A percentile compares a stretch with the other conserved stretches of the same genome.
Conservation (phyloP, 2,329 filamentous ascomycete genomes). For the Phialophora macrospora region DNA sequence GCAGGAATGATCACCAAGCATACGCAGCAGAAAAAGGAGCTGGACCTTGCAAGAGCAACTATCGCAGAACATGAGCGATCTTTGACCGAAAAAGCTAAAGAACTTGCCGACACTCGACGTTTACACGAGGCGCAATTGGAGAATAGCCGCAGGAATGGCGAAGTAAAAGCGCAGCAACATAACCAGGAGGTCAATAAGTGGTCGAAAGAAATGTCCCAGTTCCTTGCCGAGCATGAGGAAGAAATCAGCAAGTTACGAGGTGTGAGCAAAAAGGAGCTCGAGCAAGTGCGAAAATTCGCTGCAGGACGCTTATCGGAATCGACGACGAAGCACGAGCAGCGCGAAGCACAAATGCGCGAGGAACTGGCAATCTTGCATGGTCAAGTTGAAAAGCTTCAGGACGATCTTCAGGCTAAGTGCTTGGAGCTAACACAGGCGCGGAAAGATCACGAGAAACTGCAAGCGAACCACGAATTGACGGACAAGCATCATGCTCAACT, state of each 20-base stretch:
- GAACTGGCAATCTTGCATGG: constrained; percentile 35
- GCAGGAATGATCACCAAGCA: constrained; percentile 37
- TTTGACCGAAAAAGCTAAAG: constrained; percentile 22
- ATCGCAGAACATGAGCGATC: constrained; percentile 23
- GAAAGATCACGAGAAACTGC: constrained; percentile 31
- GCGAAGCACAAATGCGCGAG: constrained; percentile 40
- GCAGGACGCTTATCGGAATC: constrained; percentile 44
- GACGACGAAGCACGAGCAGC: constrained; percentile 44
- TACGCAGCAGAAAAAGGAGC: constrained; percentile 33
- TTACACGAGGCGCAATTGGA: constrained; percentile 25
- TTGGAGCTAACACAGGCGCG: constrained; percentile 31
- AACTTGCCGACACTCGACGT: constrained; percentile 16
- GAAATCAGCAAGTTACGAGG: constrained; percentile 24
- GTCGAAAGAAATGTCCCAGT: constrained; percentile 23
- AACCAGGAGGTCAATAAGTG: constrained; percentile 16
- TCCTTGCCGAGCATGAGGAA: constrained; percentile 23
- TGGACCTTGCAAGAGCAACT: constrained; percentile 26
- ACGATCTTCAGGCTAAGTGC: constrained; percentile 34
- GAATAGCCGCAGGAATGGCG: neutral
- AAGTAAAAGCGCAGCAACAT: constrained; percentile 26
- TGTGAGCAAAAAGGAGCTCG: constrained; percentile 24
- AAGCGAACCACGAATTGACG: constrained; percentile 30
- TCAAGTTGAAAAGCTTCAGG: constrained; percentile 35
- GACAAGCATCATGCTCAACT: constrained; percentile 32
- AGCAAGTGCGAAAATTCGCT: constrained; percentile 39